Conservation (phyloP, 2,329 filamentous ascomycete genomes). For the Onygena corvina region DNA sequence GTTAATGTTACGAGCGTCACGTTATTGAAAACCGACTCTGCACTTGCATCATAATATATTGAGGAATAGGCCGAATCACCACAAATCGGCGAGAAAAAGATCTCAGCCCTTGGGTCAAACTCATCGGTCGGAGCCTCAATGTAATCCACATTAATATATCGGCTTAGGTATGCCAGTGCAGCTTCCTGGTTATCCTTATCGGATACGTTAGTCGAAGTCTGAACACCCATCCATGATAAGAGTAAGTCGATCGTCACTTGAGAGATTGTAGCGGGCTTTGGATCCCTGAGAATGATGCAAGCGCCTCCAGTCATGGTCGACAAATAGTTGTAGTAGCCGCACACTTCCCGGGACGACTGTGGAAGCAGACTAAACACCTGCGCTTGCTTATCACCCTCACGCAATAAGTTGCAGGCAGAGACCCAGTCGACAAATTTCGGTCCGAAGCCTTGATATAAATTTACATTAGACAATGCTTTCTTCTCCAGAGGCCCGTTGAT, state of each 20-base stretch:
- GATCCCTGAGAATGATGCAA: slow-evolving; percentile 26
- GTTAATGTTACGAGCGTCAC: not conserved
- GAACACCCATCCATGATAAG: slow-evolving; percentile 36
- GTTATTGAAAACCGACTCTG: not conserved
- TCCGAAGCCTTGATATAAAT: slow-evolving; percentile 25
- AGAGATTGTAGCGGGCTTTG: slow-evolving; percentile 27
- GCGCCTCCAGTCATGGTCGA: slow-evolving; percentile 34
- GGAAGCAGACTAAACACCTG: slow-evolving; percentile 37
- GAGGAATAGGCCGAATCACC: not conserved
- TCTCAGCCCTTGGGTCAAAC: not conserved
- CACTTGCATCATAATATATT: no score
- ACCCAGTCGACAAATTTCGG: slow-evolving; percentile 38
- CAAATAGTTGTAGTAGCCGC: slow-evolving; percentile 33
- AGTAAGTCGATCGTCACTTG: slow-evolving; percentile 34
- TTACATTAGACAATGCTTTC: slow-evolving; percentile 11
- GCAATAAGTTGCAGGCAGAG: slow-evolving; percentile 27
- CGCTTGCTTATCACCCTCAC: slow-evolving; percentile 28
- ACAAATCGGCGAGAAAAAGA: not conserved
- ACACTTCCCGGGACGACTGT: slow-evolving; percentile 15
- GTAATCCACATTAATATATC: not conserved
- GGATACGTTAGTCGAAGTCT: slow-evolving; percentile 14
- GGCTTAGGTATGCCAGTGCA: not conserved
- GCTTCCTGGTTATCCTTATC: slow-evolving; percentile 15
- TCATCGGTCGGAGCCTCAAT: not conserved
- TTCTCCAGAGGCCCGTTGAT: slow-evolving; percentile 24